phyloP scores from a whole-genome alignment of 495 filamentous ascomycete genomes.

The Copromyces sp. region DNA sequence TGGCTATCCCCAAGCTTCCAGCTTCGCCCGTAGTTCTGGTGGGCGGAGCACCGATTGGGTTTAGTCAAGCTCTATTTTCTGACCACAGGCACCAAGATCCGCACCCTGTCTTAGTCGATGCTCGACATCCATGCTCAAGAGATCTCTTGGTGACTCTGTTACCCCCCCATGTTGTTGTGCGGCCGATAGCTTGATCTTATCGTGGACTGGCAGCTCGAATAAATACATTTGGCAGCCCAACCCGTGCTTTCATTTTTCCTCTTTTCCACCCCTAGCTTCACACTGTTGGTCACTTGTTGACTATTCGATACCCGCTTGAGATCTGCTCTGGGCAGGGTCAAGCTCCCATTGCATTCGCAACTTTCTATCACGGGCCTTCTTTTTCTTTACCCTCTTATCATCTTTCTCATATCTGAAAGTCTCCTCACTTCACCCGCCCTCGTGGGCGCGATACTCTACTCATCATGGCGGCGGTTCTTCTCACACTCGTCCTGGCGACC shows the following conservation, averaged over 20 bases:
- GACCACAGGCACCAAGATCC: neutral
- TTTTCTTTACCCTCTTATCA: neutral
- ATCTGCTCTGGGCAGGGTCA: neutral
- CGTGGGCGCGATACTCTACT: conserved; percentile 6
- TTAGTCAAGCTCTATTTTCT: neutral
- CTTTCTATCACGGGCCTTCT: neutral
- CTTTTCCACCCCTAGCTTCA: conserved; percentile 1
- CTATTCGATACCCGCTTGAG: conserved; percentile 9
- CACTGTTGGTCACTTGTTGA: neutral
- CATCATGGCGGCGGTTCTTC: conserved; percentile 8
- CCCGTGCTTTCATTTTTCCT: neutral
- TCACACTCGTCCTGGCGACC: conserved; percentile 2
- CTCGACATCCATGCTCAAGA: neutral
- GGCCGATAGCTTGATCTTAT: neutral
- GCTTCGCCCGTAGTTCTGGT: neutral
- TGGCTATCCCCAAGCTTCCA: neutral
- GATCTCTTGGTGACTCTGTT: conserved; percentile 2
- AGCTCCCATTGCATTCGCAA: neutral
- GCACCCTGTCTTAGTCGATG: neutral
- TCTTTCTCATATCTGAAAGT: neutral
- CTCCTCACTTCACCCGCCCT: conserved; percentile 4
- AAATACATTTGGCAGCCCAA: conserved; percentile 4
- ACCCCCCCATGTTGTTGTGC: neutral
- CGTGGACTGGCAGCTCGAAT: conserved; percentile 1
- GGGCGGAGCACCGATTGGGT: neutral